A percentile compares a stretch with the other conserved stretches of the same genome.
phyloP scores from a whole-genome alignment of 495 filamentous ascomycete genomes.

The Hyphodiscus hymeniophilus region DNA sequence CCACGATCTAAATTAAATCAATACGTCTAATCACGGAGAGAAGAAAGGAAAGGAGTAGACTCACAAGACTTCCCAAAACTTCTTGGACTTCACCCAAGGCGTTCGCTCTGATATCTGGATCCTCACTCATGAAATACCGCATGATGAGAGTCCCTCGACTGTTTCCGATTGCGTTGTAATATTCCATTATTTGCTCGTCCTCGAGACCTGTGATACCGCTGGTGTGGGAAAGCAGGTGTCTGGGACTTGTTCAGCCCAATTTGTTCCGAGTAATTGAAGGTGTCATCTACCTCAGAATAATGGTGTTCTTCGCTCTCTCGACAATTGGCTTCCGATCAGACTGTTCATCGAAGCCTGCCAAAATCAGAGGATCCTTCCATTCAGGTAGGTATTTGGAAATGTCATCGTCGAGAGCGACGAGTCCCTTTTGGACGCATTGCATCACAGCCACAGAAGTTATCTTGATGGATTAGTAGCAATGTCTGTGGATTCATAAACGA shows the following conservation, averaged over 20 bases:
- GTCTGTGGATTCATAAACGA: too few relatives aligned
- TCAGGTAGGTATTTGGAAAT: constrained; percentile 17
- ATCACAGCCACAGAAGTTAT: constrained; percentile 45
- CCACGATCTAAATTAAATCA: not conserved
- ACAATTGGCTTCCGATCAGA: constrained; percentile 29
- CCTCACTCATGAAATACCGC: constrained; percentile 4
- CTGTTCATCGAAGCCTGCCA: constrained; percentile 12
- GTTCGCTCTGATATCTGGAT: not conserved
- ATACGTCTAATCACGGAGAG: not conserved
- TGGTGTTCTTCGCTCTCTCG: constrained; percentile 34
- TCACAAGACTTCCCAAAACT: constrained; percentile 1
- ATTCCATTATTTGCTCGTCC: constrained; percentile 4
- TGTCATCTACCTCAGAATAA: constrained; percentile 38
- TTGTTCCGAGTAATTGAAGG: not conserved
- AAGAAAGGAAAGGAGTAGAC: too few relatives aligned
- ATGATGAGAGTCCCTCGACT: not conserved
- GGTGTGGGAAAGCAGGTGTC: constrained; percentile 9
- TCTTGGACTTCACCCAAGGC: not conserved
- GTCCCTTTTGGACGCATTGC: constrained; percentile 51
- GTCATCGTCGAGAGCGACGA: constrained; percentile 23
- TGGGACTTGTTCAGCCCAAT: not conserved
- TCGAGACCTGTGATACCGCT: constrained; percentile 2
- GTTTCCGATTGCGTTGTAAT: constrained; percentile 2
- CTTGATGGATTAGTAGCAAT: too few relatives aligned
- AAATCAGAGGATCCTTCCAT: constrained; percentile 15